Base-by-base conservation (phyloP, 345 rosid species). In the Eucalyptus pauciflora region DNA sequence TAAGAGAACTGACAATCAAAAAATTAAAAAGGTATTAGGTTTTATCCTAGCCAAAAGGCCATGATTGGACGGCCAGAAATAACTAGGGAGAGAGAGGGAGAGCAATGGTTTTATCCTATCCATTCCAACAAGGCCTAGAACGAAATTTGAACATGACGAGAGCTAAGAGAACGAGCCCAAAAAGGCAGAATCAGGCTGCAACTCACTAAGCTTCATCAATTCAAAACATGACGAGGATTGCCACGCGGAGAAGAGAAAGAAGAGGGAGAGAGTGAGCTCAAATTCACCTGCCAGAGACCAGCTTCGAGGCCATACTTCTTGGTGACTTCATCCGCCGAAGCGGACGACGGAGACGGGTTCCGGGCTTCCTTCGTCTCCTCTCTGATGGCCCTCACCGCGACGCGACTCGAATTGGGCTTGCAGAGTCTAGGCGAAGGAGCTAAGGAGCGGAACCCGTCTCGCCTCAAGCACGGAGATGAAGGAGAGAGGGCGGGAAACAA, bases 251-350 rank as follows among this genome's bases (percentile, higher is more conserved):
- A 48, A 58, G 27, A 43, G 16, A 50, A 50, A 50, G 41, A 27
- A 24, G 49, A 18, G 27, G 41, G 49, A 83, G 29, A 37, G 18
- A 80, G 31, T 1, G 54, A 25, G 58, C 87, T 56, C 49, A 69
- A 83, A 41, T 91, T 79, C 88, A 97, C 99, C 97, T 96, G 94
- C 98, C 99, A 97, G 37, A 96, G 93, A 88, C 98, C 99, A 88
- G 93, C 96, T 94, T 97, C 99, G 15, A 96, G 97, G 67, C 99
- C 99, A 90, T 94, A 97, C 91, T 96, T 96, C 93, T 93, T 94
- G 46, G 99, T 94, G 64, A 94, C 86, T 87, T 97, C 98, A 56
- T 97, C 99, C 1, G 93, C 93, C 5, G 97, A 92, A 45, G 94
- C 79, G 76, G 97, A 48, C 46, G 96, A 71, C 6, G 94, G 50